Evolutionary conservation across 768 basidiomycete species (phyloP).

Genomic region (Hirschioporus abietinus): DNA sequence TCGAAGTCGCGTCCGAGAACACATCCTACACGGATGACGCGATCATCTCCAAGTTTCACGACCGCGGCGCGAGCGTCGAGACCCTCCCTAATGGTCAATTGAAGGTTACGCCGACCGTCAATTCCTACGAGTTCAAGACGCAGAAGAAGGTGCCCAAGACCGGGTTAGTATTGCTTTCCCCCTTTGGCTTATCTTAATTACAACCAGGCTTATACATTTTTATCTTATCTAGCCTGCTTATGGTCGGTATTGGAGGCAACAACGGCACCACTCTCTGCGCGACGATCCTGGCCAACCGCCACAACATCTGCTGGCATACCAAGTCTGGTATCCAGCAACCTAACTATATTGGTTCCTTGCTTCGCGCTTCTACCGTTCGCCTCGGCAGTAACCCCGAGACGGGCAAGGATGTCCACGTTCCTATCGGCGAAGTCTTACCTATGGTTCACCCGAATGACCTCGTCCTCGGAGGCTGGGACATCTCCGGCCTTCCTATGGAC

Average conservation of each 20-base stretch:
- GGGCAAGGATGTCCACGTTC: conserved; percentile 89
- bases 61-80: conserved; percentile 68
- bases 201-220: conserved; percentile 1
- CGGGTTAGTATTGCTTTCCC: conserved; percentile 55
- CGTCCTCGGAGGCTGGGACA: conserved; percentile 98
- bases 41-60: conserved; percentile 77
- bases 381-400: conserved; percentile 76
- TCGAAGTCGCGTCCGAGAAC: conserved; percentile 79
- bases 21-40: conserved; percentile 76
- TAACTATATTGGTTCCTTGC: conserved; percentile 96
- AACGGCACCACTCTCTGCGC: conserved; percentile 93
- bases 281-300: conserved; percentile 92
- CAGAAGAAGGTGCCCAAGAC: conserved; percentile 81
- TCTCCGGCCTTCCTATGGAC: conserved; percentile 80
- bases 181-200: conserved; percentile 10
- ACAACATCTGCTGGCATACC: conserved; percentile 93
- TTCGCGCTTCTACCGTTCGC: conserved; percentile 92
- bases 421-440: conserved; percentile 87
- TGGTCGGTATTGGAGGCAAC: conserved; percentile 96
- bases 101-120: conserved; percentile 71
- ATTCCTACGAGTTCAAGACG: conserved; percentile 89
- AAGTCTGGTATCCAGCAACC: conserved; percentile 89
- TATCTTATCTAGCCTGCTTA: conserved; percentile 66
- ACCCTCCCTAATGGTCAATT: conserved; percentile 68
- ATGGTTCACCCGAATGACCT: conserved; percentile 99